Evolutionary conservation across 2,329 filamentous ascomycete genomes (phyloP).

Genomic region (Aureobasidium uvarum): DNA sequence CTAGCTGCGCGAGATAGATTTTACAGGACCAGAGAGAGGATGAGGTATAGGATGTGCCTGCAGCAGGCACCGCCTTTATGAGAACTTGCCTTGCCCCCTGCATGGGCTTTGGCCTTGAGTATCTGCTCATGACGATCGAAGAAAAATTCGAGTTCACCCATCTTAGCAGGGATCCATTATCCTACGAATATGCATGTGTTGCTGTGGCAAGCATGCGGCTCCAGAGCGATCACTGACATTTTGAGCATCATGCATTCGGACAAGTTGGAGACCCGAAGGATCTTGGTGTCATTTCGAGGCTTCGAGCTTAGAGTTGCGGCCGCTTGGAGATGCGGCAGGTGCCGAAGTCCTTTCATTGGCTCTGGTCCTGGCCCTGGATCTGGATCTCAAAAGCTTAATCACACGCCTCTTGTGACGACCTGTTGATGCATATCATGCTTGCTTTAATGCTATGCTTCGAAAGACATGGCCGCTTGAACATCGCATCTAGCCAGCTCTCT

Average conservation of each 20-base stretch:
- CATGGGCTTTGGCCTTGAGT: conserved; percentile 8
- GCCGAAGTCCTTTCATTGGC: neutral
- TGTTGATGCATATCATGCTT: neutral
- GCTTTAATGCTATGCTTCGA: neutral
- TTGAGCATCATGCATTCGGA: neutral
- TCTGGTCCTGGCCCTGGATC: neutral
- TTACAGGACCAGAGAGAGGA: conserved; percentile 3
- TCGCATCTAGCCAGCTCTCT: neutral
- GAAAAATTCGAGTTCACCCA: conserved; percentile 2
- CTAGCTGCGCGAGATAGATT: neutral
- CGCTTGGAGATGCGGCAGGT: neutral
- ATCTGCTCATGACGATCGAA: conserved; percentile 6
- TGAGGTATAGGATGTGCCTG: neutral
- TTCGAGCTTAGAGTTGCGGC: neutral
- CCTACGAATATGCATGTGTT: conserved; percentile 18
- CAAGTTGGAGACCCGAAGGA: neutral
- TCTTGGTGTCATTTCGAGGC: neutral
- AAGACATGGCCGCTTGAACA: neutral
- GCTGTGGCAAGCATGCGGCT: conserved; percentile 21
- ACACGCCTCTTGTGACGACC: too few relatives aligned
- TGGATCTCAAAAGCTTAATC: conserved; percentile 1
- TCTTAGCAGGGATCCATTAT: conserved; percentile 8
- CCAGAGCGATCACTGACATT: conserved; percentile 5
- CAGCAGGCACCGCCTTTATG: conserved; percentile 11
- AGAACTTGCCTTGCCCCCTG: conserved; percentile 4